Percentiles rank a stretch among this genome's conserved stretches.
phyloP scores from a whole-genome alignment of 2,329 filamentous ascomycete genomes.

The Tolypocladium guangdongense region DNA sequence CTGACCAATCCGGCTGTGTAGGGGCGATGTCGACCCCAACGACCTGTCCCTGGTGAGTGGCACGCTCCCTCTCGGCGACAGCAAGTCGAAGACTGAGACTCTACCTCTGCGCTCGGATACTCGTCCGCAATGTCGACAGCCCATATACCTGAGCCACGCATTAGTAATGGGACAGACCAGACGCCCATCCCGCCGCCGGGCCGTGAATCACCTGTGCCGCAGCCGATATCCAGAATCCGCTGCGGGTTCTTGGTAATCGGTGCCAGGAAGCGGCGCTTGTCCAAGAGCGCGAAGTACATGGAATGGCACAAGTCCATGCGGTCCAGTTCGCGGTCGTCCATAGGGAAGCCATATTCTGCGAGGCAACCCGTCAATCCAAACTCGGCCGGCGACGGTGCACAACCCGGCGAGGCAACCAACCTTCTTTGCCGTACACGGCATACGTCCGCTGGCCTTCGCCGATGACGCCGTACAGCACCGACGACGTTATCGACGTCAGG shows the following conservation, averaged over 20 bases:
- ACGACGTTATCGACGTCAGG: constrained; percentile 19
- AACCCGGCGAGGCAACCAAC: constrained; percentile 3
- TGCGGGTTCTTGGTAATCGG: constrained; percentile 13
- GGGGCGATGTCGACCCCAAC: constrained; percentile 14
- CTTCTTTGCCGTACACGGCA: constrained; percentile 21
- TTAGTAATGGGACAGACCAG: not conserved
- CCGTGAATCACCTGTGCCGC: constrained; percentile 9
- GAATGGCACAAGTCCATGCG: constrained; percentile 26
- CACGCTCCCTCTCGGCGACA: not conserved
- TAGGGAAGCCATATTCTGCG: constrained; percentile 26
- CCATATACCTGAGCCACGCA: constrained; percentile 15
- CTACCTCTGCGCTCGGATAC: constrained; percentile 11
- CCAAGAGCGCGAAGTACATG: constrained; percentile 18
- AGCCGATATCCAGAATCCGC: constrained; percentile 17
- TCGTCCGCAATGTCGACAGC: constrained; percentile 28
- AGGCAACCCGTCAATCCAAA: not conserved
- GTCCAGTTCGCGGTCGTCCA: constrained; percentile 27
- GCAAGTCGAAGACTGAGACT: not conserved
- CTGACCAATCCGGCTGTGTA: constrained; percentile 12
- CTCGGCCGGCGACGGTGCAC: not conserved
- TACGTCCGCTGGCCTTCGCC: constrained; percentile 20
- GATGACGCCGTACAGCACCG: constrained; percentile 12
- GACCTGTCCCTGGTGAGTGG: constrained; percentile 5
- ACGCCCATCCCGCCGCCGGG: not conserved
- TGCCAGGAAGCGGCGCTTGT: constrained; percentile 13